Evolutionary conservation across 768 basidiomycete genomes (phyloP), one percentile per base, ranked within the genome.

Genomic region (Hygrocybe coccinea): DNA sequence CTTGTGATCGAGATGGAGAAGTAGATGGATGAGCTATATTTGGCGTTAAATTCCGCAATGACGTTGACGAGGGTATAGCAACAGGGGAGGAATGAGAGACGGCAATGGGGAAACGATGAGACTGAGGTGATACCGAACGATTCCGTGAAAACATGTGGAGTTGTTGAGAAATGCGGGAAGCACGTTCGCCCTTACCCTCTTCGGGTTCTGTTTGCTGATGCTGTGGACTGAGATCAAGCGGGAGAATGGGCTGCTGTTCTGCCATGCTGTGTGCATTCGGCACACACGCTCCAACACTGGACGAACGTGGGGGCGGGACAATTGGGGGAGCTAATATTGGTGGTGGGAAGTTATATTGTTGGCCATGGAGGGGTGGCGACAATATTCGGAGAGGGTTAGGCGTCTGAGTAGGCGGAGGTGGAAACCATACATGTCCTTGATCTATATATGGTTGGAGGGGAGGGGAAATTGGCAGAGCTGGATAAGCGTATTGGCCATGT

Each of bases 171-270:
- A 85, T 76, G 11, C 84, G 77, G 3, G 79, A 76, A 17, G 85
- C 80, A 15, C 78, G 78, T 55, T 79, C 77, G 38, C 84, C 86
- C 63, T 84, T 84, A 35, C 82, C 82, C 61, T 81, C 80, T 68
- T 82, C 76, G 3, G 75, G 70, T 46, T 77, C 79, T 8, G 49
- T 61, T 15, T 64, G 59, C 24, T 60, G n/a, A n/a, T n/a, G 56
- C 39, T 59, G 61, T 10, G 57, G 51, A 15, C 56, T 54, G 41
- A 45, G 45, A 34, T 59, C 51, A 45, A 70, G 59, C 57, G 68
- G 68, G 35, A 69, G 71, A 4, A 68, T 71, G 14, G 63, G 65
- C 43, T 58, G 72, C 37, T 65, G 65, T 8, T 60, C 58, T 51
- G 66, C 62, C 17, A 66, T 55, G 14, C 56, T 56, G 59, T 64